phyloP scores from a whole-genome alignment of 805 yeast species.

The Pichia scutulata region DNA sequence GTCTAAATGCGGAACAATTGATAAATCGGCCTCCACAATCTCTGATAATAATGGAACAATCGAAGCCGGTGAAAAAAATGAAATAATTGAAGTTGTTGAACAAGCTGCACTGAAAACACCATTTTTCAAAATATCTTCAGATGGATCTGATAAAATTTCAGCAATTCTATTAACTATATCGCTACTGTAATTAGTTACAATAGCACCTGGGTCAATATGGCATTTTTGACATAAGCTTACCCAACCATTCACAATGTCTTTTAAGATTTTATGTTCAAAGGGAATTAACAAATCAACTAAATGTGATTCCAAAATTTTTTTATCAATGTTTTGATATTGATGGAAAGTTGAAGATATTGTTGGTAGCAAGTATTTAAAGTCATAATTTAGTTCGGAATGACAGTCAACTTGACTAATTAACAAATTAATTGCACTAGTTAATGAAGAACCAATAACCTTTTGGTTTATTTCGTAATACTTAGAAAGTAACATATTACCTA shows the following conservation, averaged over 20 bases:
- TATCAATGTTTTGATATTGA: slow-evolving; percentile 14
- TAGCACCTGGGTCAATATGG: slow-evolving; percentile 52
- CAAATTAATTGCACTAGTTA: slow-evolving; percentile 36
- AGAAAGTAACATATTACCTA: slow-evolving; percentile 28
- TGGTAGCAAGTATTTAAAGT: slow-evolving; percentile 25
- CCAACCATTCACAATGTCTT: slow-evolving; percentile 53
- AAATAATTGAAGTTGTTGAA: slow-evolving; percentile 38
- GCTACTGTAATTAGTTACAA: slow-evolving; percentile 31
- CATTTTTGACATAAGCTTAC: slow-evolving; percentile 61
- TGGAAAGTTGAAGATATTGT: slow-evolving; percentile 29
- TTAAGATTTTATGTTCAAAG: slow-evolving; percentile 36
- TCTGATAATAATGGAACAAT: slow-evolving; percentile 45
- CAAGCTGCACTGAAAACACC: slow-evolving; percentile 47
- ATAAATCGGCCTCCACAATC: slow-evolving; percentile 37
- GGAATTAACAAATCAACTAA: slow-evolving; percentile 36
- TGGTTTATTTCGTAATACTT: slow-evolving; percentile 31
- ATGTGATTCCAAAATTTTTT: slow-evolving; percentile 23
- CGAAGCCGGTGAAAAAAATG: slow-evolving; percentile 53
- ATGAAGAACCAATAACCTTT: slow-evolving; percentile 33
- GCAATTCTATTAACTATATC: slow-evolving; percentile 22
- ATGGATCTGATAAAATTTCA: slow-evolving; percentile 9
- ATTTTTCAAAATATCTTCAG: slow-evolving; percentile 27
- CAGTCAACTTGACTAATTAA: slow-evolving; percentile 9
- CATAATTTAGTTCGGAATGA: slow-evolving; percentile 17
- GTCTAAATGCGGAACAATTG: slow-evolving; percentile 25